Base-by-base conservation (phyloP, 768 basidiomycete species). In the Pleurotus sapidus region DNA sequence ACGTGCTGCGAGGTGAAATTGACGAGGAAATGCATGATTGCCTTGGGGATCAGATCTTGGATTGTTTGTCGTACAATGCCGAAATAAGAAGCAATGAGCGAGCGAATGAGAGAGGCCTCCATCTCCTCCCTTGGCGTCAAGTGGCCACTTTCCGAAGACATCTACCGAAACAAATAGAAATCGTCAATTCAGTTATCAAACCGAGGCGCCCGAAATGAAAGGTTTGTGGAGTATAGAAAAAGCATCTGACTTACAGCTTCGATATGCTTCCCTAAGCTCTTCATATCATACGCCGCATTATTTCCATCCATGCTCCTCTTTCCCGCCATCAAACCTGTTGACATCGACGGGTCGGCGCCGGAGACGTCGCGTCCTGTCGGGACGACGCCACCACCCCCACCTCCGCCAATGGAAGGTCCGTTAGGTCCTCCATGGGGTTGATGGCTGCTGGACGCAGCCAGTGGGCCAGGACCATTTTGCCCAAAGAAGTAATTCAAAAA, bases 401-500 rank as follows among this genome's bases (percentile, higher is more conserved):
- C 59, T 49, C 66, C 64, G 60, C 63, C 3, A 63, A 61, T 43
- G 62, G 65, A 62, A 63, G 53, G 43, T 59, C 65, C 23, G 67
- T 61, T 15, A 78, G 68, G 46, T 81, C 84, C 48, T 80, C 39
- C 51, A 54, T 54, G 51, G 51, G 34, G 12, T 7, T 23, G 51
- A 27, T 54, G 51, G 24, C n/a, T 66, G 64, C 74, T 84, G 39
- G 83, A 77, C 4, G 80, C 84, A 55, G 79, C 77, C 58, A 84
- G 74, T n/a, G 84, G 89, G 0, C 89, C 93, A 24, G 89, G 82
- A 0, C 90, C 90, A 60, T 89, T 90, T 71, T 89, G 90, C 9
- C 97, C 97, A 69, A 99, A 98, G 77, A 99, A 98, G 72, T 98
- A 98, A 67, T 92, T 96, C 59, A 98, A 77, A 79, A 98, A 97